Conservation (phyloP, 179 eudicot genomes). For the Sideroxylon spinosum region DNA sequence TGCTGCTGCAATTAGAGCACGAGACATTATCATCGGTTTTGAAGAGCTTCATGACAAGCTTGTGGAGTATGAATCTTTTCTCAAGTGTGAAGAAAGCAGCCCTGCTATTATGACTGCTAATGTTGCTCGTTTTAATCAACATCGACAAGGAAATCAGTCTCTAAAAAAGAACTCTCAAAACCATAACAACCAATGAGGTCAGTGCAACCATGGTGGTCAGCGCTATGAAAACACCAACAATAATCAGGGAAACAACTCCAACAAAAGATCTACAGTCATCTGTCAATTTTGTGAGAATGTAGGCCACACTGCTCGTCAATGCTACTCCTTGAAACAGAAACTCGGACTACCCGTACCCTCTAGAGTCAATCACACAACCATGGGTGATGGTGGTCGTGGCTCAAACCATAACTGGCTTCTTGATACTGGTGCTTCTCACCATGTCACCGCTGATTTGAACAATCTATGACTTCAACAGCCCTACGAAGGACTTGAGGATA, state of each 20-base stretch:
- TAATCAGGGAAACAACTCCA: neutral
- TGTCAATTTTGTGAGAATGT: neutral
- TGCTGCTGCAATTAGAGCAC: neutral
- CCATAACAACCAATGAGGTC: neutral
- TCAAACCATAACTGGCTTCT: neutral
- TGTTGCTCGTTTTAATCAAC: neutral
- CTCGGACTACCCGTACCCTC: neutral
- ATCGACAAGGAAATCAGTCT: neutral
- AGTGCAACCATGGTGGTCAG: neutral
- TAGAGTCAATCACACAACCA: constrained; percentile 10
- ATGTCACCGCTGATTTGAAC: constrained; percentile 10
- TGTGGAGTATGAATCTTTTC: neutral
- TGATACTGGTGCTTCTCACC: constrained; percentile 6
- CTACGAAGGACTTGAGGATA: neutral
- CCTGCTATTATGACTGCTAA: neutral
- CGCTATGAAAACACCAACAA: neutral
- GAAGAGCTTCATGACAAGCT: constrained; percentile 14
- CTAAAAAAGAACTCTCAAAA: neutral
- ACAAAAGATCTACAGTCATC: neutral
- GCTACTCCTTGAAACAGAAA: neutral
- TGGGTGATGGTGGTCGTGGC: neutral
- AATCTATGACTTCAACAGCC: neutral
- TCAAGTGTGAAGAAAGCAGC: neutral
- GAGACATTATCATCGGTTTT: constrained; percentile 3
- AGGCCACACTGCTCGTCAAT: neutral